Percentiles rank a stretch among this genome's conserved stretches.
Conservation (phyloP, 495 filamentous ascomycete genomes). For the Xanthoparmelia taractica region DNA sequence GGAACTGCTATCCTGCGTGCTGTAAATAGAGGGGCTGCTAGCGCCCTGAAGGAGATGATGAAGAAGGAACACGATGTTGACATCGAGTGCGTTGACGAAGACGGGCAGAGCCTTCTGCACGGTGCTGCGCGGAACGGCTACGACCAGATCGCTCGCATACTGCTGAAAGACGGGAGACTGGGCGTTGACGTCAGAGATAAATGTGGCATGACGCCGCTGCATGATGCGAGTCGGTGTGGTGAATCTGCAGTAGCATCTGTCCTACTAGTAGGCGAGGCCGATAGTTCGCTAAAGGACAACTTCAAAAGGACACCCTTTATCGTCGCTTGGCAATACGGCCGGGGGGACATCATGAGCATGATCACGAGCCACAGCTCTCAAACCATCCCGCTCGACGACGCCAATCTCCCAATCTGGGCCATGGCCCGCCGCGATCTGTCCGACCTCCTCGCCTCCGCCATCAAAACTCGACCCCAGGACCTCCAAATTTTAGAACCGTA, state of each 20-base stretch:
- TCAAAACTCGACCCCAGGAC: conserved; percentile 6
- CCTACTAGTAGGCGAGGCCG: conserved; percentile 16
- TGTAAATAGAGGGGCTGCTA: conserved; percentile 15
- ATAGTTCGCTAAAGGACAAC: conserved; percentile 18
- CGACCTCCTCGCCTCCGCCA: conserved; percentile 4
- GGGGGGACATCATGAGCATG: conserved; percentile 13
- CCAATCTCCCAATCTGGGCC: conserved; percentile 2
- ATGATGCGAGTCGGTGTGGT: conserved; percentile 21
- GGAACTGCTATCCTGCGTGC: conserved; percentile 19
- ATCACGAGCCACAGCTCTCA: conserved; percentile 2
- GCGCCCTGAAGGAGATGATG: conserved; percentile 14
- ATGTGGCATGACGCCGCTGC: conserved; percentile 17
- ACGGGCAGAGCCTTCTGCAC: conserved; percentile 22
- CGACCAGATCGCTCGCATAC: conserved; percentile 16
- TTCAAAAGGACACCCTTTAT: conserved; percentile 12
- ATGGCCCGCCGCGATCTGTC: conserved; percentile 9
- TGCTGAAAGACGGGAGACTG: conserved; percentile 10
- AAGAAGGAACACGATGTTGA: conserved; percentile 13
- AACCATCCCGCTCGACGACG: background rate
- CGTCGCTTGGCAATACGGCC: conserved; percentile 24
- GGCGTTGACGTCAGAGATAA: conserved; percentile 5
- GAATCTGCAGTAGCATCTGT: conserved; percentile 6
- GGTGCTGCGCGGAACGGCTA: conserved; percentile 17
- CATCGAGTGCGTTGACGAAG: conserved; percentile 16
- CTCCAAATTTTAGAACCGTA: background rate